Evolutionary conservation across 163 green algal species (phyloP).

Genomic region (Coccomyxa subellipsoidea): DNA sequence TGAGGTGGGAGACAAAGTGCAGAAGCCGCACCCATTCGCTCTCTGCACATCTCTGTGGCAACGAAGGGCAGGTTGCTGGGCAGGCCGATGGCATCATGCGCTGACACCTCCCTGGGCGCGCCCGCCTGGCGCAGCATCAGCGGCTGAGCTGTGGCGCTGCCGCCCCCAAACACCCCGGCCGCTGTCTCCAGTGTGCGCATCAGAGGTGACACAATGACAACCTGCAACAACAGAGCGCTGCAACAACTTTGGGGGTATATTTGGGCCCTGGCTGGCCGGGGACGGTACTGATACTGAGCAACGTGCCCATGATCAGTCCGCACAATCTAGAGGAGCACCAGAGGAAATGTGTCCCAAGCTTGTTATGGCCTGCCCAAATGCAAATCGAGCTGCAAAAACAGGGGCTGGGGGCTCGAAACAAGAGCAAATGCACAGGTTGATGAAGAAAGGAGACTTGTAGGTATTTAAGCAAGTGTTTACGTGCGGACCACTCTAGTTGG

Average conservation of each 20-base stretch:
- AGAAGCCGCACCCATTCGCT: slow-evolving; percentile 47
- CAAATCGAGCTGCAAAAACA: no score
- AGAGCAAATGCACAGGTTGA: no score
- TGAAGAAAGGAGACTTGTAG: no score
- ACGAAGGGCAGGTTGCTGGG: slow-evolving; percentile 35
- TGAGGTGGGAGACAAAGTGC: neutral
- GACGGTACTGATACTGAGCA: no score
- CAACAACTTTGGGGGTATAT: neutral
- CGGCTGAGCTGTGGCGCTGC: neutral
- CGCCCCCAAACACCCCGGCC: slow-evolving; percentile 46
- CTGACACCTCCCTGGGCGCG: slow-evolving; percentile 18
- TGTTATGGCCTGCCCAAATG: no score
- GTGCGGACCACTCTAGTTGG: no score
- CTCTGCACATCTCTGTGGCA: slow-evolving; percentile 50
- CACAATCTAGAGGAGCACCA: no score
- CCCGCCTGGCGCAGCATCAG: slow-evolving; percentile 41
- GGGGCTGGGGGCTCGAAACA: no score
- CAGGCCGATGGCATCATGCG: slow-evolving; percentile 30
- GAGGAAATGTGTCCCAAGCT: no score
- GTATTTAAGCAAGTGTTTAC: no score
- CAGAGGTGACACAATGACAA: slow-evolving; percentile 60
- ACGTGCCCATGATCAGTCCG: no score
- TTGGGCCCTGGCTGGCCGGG: no score
- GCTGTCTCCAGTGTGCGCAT: slow-evolving; percentile 60
- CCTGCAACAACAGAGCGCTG: slow-evolving; percentile 17